Evolutionary conservation across 169 alveolate species (phyloP).

Genomic region (Babesia ovata): DNA sequence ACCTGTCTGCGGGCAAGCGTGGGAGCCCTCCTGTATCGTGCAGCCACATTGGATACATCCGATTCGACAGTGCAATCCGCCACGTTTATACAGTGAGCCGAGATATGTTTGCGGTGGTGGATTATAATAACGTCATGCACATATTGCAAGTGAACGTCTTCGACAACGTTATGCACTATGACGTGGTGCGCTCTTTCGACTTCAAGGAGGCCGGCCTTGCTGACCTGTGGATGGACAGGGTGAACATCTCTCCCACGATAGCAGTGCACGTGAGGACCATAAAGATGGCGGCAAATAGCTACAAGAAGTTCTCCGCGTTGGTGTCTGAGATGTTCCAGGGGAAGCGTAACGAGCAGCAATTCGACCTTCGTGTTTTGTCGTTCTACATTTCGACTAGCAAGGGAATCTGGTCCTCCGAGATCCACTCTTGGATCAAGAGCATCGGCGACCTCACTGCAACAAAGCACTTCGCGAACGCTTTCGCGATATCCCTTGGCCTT

Average conservation of each 20-base stretch:
- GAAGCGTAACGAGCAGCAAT: slow-evolving; percentile 25
- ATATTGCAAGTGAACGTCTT: slow-evolving; percentile 47
- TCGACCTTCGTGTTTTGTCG: slow-evolving; percentile 47
- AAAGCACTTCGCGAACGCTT: slow-evolving; percentile 50
- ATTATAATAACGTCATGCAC: slow-evolving; percentile 35
- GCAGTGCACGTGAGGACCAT: slow-evolving; percentile 51
- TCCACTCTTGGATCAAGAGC: slow-evolving; percentile 61
- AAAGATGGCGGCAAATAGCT: slow-evolving; percentile 63
- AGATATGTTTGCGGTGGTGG: slow-evolving; percentile 51
- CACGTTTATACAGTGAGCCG: slow-evolving; percentile 44
- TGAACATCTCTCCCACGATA: slow-evolving; percentile 32
- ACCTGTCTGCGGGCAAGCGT: slow-evolving; percentile 18
- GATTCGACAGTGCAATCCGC: slow-evolving; percentile 31
- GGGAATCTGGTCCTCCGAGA: slow-evolving; percentile 46
- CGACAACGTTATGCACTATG: slow-evolving; percentile 49
- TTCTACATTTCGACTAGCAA: slow-evolving; percentile 29
- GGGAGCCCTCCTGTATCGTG: slow-evolving; percentile 36
- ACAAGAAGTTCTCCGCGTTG: slow-evolving; percentile 58
- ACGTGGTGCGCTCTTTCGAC: slow-evolving; percentile 44
- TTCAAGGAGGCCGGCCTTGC: slow-evolving; percentile 6
- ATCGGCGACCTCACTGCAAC: slow-evolving; percentile 61
- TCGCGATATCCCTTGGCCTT: slow-evolving; percentile 45
- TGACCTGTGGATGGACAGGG: slow-evolving; percentile 31
- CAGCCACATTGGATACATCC: slow-evolving; percentile 38
- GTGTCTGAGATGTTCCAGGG: slow-evolving; percentile 58